A percentile compares a stretch with the other conserved stretches of the same genome.
phyloP scores from a whole-genome alignment of 768 basidiomycete species.

The Leccinellum luteum region DNA sequence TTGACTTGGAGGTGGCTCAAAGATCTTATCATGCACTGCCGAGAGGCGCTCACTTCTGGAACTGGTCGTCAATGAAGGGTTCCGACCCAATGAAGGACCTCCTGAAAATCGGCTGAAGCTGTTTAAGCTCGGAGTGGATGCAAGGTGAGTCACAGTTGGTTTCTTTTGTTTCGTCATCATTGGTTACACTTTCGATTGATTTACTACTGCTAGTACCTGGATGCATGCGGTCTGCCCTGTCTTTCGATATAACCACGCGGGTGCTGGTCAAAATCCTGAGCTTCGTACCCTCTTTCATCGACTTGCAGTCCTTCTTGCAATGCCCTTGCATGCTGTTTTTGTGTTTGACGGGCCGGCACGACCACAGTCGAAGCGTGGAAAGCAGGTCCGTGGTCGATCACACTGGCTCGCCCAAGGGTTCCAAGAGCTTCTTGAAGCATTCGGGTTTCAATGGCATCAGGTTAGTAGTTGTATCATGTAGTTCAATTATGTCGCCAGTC shows the following conservation, averaged over 20 bases:
- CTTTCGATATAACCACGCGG: background rate
- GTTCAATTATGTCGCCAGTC: background rate
- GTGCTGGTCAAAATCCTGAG: background rate
- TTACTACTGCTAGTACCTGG: background rate
- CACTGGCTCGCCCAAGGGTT: background rate
- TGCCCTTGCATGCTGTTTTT: background rate
- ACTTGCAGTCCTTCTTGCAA: background rate
- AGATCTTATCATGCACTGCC: background rate
- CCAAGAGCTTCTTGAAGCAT: background rate
- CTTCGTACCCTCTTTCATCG: background rate
- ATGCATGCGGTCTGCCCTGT: background rate
- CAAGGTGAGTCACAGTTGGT: too few species aligned
- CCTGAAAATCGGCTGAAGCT: background rate
- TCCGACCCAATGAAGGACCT: background rate
- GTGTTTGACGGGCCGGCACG: background rate
- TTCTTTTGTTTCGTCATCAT: too few species aligned
- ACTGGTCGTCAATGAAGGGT: background rate
- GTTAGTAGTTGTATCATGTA: background rate
- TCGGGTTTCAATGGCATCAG: background rate
- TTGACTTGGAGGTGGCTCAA: too few species aligned
- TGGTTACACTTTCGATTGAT: too few species aligned
- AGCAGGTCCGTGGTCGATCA: background rate
- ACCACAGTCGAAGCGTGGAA: background rate
- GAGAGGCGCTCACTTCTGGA: background rate
- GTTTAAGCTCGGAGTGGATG: background rate